Conservation (phyloP, 164 flowering plant species). For the Aristolochia contorta region DNA sequence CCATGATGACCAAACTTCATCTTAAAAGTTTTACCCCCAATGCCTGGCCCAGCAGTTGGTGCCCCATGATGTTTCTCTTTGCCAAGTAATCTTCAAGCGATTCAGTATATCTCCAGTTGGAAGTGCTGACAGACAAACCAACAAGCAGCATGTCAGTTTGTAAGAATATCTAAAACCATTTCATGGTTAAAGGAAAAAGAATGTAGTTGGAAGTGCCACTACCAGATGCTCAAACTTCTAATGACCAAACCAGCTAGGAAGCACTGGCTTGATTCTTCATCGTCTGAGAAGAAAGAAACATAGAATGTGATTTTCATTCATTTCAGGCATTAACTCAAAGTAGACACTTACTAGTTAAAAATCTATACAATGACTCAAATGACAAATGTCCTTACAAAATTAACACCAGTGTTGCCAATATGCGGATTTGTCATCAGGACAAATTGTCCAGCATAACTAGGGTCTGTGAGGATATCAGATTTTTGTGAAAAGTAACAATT, state of each 20-base stretch:
- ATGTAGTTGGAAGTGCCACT: background rate
- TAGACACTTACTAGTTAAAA: background rate
- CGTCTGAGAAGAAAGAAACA: slow-evolving; percentile 3
- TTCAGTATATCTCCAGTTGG: slow-evolving; percentile 67
- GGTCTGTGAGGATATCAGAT: slow-evolving; percentile 12
- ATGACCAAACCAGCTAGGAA: slow-evolving; percentile 17
- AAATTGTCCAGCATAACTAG: slow-evolving; percentile 18
- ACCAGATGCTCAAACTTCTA: slow-evolving; percentile 15
- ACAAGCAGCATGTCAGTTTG: background rate
- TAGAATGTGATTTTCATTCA: no score
- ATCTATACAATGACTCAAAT: background rate
- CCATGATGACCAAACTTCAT: slow-evolving; percentile 98
- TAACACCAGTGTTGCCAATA: slow-evolving; percentile 19
- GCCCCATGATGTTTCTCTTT: slow-evolving; percentile 87
- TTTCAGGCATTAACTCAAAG: no score
- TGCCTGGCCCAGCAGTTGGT: slow-evolving; percentile 86
- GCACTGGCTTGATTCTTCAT: slow-evolving; percentile 17
- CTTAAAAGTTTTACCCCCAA: slow-evolving; percentile 82
- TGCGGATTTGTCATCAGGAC: slow-evolving; percentile 21
- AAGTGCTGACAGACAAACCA: slow-evolving; percentile 36
- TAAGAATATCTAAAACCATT: no score
- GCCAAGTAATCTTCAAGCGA: slow-evolving; percentile 63
- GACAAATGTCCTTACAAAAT: slow-evolving; percentile 1
- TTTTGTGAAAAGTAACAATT: no score
- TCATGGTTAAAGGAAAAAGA: no score